Conservation (phyloP, 169 alveolate species). For the Miamiensis avidus region DNA sequence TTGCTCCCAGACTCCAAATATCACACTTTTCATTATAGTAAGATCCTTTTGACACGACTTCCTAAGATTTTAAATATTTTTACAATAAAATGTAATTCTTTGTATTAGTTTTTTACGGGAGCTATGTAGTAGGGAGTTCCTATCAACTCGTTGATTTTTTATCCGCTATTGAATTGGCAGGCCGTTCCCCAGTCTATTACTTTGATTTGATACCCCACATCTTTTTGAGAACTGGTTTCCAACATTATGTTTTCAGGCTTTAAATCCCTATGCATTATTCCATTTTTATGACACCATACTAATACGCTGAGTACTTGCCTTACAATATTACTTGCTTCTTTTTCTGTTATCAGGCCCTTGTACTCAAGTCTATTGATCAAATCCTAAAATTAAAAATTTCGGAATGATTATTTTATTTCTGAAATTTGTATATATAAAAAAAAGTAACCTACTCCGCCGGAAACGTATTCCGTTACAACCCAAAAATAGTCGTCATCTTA, state of each 20-base stretch:
- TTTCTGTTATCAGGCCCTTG: conserved; percentile 48
- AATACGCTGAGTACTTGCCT: conserved; percentile 61
- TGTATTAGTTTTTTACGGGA: conserved; percentile 50
- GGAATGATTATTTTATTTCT: too few species aligned
- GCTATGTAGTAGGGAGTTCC: conserved; percentile 70
- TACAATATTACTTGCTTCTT: conserved; percentile 54
- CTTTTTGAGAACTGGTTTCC: conserved; percentile 30
- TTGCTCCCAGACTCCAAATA: conserved; percentile 70
- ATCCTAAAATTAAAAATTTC: background rate
- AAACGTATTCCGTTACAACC: conserved; percentile 63
- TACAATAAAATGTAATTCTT: too few species aligned
- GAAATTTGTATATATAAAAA: too few species aligned
- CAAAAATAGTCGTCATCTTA: conserved; percentile 51
- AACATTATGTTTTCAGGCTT: conserved; percentile 72
- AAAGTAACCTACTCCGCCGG: conserved; percentile 48
- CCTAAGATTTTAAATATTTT: conserved; percentile 20
- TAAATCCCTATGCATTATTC: conserved; percentile 70
- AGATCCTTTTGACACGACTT: background rate
- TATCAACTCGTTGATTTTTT: conserved; percentile 41
- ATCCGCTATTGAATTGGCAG: conserved; percentile 43
- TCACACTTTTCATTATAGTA: conserved; percentile 66
- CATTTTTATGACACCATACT: conserved; percentile 64
- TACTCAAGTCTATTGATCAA: conserved; percentile 48
- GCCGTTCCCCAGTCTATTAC: conserved; percentile 72
- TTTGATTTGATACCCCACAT: conserved; percentile 28